Evolutionary conservation across 331 rosid species (phyloP).

Genomic region (Malus hybrid): DNA sequence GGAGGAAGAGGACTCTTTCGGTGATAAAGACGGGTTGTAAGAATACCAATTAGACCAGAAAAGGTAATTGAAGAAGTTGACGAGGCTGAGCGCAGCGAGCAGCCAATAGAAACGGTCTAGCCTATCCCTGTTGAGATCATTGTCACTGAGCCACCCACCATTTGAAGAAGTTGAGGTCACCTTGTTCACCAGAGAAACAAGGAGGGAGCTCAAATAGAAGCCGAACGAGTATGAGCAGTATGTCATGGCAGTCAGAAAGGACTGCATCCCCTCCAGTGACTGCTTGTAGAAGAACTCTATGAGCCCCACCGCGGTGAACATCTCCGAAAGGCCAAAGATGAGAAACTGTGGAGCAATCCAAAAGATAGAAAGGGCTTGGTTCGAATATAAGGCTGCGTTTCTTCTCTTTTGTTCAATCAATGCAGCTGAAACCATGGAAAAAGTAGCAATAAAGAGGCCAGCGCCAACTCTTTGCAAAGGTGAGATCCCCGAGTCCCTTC

Average conservation of each 20-base stretch:
- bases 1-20: neutral
- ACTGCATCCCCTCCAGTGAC: constrained; percentile 51
- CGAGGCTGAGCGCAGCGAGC: constrained; percentile 42
- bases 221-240: constrained; percentile 62
- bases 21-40: constrained; percentile 19
- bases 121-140: constrained; percentile 48
- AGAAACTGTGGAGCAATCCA: constrained; percentile 56
- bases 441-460: constrained; percentile 50
- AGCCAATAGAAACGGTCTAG: constrained; percentile 55
- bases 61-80: constrained; percentile 48
- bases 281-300: constrained; percentile 54
- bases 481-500: constrained; percentile 43
- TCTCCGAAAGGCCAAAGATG: constrained; percentile 47
- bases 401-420: constrained; percentile 43
- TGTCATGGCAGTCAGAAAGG: constrained; percentile 56
- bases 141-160: constrained; percentile 56
- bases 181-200: constrained; percentile 51
- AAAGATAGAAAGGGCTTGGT: constrained; percentile 28
- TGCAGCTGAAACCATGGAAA: constrained; percentile 59
- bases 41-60: constrained; percentile 50
- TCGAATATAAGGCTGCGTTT: constrained; percentile 1
- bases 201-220: constrained; percentile 50
- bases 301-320: constrained; percentile 55
- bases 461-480: constrained; percentile 49
- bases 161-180: constrained; percentile 21